Base-by-base conservation (phyloP, 2,329 filamentous ascomycete genomes). In the Balansia obtecta region DNA sequence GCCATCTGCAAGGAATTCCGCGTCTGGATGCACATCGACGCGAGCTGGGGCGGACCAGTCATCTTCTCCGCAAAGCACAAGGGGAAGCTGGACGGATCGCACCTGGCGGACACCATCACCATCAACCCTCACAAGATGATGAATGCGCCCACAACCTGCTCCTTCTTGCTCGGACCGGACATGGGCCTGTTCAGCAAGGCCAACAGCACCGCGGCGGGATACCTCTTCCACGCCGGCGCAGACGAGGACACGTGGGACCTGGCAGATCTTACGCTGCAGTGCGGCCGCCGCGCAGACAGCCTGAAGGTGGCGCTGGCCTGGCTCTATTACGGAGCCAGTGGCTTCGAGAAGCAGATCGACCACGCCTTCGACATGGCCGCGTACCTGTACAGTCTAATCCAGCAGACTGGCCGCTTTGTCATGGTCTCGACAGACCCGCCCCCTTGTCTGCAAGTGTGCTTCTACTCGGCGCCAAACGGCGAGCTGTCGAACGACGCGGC, bases 101-200 rank as follows among this genome's bases (percentile, higher is more conserved):
- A 89, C 43, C 74, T 84, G 40, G 93, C 90, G 10, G 78, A 96
- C 66, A 88, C 82, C 13, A 72, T 97, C 39, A 88, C 89, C 2
- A 79, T 95, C 50, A 97, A 95, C 66, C 90, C 93, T 51, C 93
- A 98, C 71, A 97, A 97, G 71, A 97, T 97, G 93, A 78, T 97
- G 63, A 88, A 88, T 52, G 86, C 88, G 2, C 91, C 93, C 0
- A 71, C 94, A 40, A 95, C 90, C 0, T 97, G 90, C 69, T 90
- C 85, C 0, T 96, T 95, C 70, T 76, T 98, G 4, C 76, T 98
- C 12, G 83, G 80, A 0, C 77, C 78, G 2, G 90, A 97, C 63
- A 68, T 94, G 62, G 72, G 75, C 50, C 70, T 84, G 22, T 94
- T 97, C 65, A 85, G 93, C 65, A 72, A 69, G 45, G 89, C 89